Conservation (phyloP, 148 eudicot genomes). For the Agrostemma githago region DNA sequence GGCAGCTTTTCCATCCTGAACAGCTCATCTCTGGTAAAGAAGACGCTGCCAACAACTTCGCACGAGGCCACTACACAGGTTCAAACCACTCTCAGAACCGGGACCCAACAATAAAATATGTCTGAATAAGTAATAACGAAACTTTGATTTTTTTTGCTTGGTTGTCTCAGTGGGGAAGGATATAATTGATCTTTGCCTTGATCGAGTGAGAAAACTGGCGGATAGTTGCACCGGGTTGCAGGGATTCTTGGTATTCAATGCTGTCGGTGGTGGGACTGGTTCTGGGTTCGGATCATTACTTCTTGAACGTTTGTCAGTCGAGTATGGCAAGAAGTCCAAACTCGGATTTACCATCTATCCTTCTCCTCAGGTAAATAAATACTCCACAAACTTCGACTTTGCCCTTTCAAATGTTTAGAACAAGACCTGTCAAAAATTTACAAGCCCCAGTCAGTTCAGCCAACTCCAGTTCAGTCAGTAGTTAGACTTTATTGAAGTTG, state of each 20-base stretch:
- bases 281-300: slow-evolving; percentile 42
- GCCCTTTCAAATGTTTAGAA: not conserved
- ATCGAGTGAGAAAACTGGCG: slow-evolving; percentile 34
- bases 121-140: too few relatives aligned
- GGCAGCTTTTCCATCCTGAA: slow-evolving; percentile 38
- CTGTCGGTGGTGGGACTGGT: slow-evolving; percentile 41
- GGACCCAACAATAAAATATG: too few relatives aligned
- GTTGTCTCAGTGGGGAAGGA: slow-evolving; percentile 33
- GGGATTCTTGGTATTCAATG: slow-evolving; percentile 38
- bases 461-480: too few relatives aligned
- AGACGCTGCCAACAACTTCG: slow-evolving; percentile 41
- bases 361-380: slow-evolving; percentile 32
- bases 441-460: too few relatives aligned
- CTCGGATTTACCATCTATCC: slow-evolving; percentile 33
- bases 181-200: slow-evolving; percentile 37
- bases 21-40: slow-evolving; percentile 37
- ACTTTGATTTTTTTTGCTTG: slow-evolving; percentile 2
- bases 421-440: too few relatives aligned
- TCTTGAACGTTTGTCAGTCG: slow-evolving; percentile 34
- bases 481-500: too few relatives aligned
- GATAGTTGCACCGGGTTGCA: slow-evolving; percentile 38
- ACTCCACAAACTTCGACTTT: not conserved
- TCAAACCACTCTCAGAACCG: too few relatives aligned
- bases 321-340: slow-evolving; percentile 38
- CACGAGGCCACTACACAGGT: slow-evolving; percentile 41